Percentiles rank a stretch among this genome's conserved stretches.
These are phyloP conservation scores for Sechiopsis laciniata DNA, from an alignment of 306 rosid species.

Conservation along the genomic window DNA sequence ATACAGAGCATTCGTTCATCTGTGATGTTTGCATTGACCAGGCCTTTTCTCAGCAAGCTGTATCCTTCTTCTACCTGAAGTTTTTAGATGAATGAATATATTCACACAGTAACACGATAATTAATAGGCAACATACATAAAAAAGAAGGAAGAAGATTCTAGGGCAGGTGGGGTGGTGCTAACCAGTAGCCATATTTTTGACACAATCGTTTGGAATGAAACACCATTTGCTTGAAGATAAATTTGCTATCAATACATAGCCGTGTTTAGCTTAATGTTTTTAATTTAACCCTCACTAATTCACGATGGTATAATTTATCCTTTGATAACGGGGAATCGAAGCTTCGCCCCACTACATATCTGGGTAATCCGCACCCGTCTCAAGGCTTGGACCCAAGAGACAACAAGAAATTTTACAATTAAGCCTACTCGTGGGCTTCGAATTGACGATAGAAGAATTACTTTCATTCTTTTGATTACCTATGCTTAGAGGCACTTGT, in stretches of 20 bases:
- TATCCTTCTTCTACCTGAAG: conserved; percentile 81
- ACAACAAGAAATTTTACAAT: too few species aligned
- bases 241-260: background rate
- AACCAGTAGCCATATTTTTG: background rate
- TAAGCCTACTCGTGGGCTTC: too few species aligned
- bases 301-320: background rate
- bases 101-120: conserved; percentile 3
- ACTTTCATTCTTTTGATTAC: background rate
- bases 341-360: too few species aligned
- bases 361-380: too few species aligned
- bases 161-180: background rate
- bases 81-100: conserved; percentile 4
- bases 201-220: background rate
- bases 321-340: too few species aligned
- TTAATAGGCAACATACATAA: background rate
- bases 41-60: conserved; percentile 51
- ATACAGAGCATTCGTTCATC: conserved; percentile 68
- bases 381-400: too few species aligned
- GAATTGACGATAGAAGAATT: background rate
- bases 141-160: background rate
- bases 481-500: background rate
- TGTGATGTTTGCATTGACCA: conserved; percentile 34
- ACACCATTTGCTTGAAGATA: background rate
- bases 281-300: background rate
- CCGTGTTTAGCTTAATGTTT: background rate